phyloP scores from a whole-genome alignment of 108 stramenopile species.

The Chaetoceros tenuissimus region DNA sequence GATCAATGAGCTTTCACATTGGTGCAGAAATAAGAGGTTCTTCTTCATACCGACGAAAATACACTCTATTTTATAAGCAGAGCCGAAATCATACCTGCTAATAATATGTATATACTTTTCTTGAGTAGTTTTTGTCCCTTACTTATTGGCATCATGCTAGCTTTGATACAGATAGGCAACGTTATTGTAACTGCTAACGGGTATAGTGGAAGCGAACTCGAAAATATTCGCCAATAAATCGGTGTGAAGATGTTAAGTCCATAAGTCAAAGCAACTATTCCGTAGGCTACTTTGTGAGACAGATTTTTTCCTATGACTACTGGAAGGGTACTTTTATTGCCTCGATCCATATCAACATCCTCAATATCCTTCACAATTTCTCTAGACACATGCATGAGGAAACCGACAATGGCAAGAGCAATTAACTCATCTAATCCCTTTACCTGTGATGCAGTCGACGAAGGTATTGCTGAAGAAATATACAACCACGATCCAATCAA shows the following conservation, averaged over 20 bases:
- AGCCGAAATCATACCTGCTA: too few species aligned
- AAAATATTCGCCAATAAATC: too few species aligned
- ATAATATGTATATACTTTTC: slow-evolving; percentile 22
- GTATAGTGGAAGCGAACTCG: slow-evolving; percentile 10
- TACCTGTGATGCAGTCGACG: too few species aligned
- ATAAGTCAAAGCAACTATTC: slow-evolving; percentile 8
- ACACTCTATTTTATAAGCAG: too few species aligned
- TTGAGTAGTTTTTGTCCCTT: slow-evolving; percentile 16
- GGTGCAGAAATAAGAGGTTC: too few species aligned
- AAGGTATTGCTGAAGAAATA: too few species aligned
- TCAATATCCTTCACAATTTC: slow-evolving; percentile 32
- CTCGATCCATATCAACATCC: slow-evolving; percentile 27
- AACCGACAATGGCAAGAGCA: slow-evolving; percentile 18
- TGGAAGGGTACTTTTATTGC: slow-evolving; percentile 18
- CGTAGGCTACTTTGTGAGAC: slow-evolving; percentile 12
- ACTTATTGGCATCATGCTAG: slow-evolving; percentile 6
- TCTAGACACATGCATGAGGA: slow-evolving; percentile 15
- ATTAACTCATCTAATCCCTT: too few species aligned
- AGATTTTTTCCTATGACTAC: slow-evolving; percentile 12
- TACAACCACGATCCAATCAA: slow-evolving; percentile 17
- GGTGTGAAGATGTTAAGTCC: slow-evolving; percentile 5
- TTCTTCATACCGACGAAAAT: too few species aligned
- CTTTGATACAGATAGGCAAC: slow-evolving; percentile 12
- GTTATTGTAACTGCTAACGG: slow-evolving; percentile 10
- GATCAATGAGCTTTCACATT: too few species aligned